These are phyloP conservation scores for Grammothele lineata DNA, from an alignment of 768 basidiomycete species.

Conservation along the genomic window DNA sequence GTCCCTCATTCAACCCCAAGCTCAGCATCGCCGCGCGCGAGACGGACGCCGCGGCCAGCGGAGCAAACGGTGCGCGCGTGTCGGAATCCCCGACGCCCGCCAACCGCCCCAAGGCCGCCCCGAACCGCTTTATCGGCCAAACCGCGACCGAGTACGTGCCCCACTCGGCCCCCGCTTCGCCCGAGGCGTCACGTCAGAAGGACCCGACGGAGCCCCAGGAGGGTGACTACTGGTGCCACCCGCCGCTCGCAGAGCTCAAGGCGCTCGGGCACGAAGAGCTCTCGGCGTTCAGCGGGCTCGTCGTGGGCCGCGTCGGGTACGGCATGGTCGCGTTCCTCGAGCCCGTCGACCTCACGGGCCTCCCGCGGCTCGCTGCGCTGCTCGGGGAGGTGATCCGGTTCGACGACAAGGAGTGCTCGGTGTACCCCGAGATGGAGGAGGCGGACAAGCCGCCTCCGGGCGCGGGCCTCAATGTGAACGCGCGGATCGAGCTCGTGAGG, in stretches of 20 bases:
- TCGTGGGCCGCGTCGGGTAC: constrained; percentile 88
- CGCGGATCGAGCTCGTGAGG: constrained; percentile 67
- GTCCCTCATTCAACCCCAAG: constrained; percentile 71
- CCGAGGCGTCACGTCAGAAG: constrained; percentile 22
- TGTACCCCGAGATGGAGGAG: constrained; percentile 90
- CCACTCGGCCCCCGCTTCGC: constrained; percentile 27
- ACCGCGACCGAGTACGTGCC: constrained; percentile 19
- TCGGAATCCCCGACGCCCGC: constrained; percentile 17
- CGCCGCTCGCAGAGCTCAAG: constrained; percentile 68
- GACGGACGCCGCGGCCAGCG: constrained; percentile 51
- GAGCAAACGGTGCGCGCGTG: constrained; percentile 25
- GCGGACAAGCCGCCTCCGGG: constrained; percentile 80
- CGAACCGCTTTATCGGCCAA: constrained; percentile 41
- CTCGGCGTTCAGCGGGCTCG: constrained; percentile 66
- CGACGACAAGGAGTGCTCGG: constrained; percentile 87
- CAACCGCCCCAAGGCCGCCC: constrained; percentile 28
- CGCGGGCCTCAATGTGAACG: constrained; percentile 84
- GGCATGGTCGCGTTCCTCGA: constrained; percentile 82
- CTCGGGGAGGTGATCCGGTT: constrained; percentile 87
- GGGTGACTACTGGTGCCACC: constrained; percentile 91
- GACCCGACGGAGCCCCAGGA: constrained; percentile 51
- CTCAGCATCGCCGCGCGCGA: constrained; percentile 73
- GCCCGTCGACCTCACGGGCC: constrained; percentile 80
- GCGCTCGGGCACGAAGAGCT: constrained; percentile 71
- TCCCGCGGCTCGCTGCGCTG: constrained; percentile 74